Percentiles rank a stretch among this genome's conserved stretches.
Evolutionary conservation across 2,329 filamentous ascomycete genomes (phyloP).

Genomic region (Phyllosticta citrichinensis): DNA sequence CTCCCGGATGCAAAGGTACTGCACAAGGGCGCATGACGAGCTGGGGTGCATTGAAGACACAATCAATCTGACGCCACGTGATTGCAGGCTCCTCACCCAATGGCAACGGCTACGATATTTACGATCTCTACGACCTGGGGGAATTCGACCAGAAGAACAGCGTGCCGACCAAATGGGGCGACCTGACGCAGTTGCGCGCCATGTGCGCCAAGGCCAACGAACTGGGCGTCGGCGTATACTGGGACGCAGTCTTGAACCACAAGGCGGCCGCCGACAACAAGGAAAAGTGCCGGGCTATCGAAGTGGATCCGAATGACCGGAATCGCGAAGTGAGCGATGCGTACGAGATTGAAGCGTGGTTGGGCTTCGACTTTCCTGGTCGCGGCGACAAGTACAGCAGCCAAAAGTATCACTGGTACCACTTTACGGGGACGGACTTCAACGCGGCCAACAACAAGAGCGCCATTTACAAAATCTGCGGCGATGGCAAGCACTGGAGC

Average conservation of each 20-base stretch:
- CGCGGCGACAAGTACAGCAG: conserved; percentile 49
- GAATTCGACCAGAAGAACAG: conserved; percentile 63
- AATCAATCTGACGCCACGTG: not conserved
- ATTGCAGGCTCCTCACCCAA: conserved; percentile 41
- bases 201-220: conserved; percentile 43
- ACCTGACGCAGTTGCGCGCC: conserved; percentile 48
- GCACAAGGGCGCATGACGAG: not conserved
- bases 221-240: conserved; percentile 49
- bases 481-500: conserved; percentile 55
- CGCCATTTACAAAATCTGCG: conserved; percentile 56
- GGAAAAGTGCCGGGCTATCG: conserved; percentile 52
- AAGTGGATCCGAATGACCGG: conserved; percentile 52
- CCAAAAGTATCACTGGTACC: conserved; percentile 55
- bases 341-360: conserved; percentile 57
- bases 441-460: conserved; percentile 47
- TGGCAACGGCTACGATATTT: conserved; percentile 53
- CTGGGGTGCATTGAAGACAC: too few species aligned
- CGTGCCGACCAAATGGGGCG: conserved; percentile 58
- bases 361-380: conserved; percentile 55
- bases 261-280: conserved; percentile 58
- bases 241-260: conserved; percentile 64
- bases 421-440: conserved; percentile 61
- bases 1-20: conserved; percentile 60
- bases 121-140: conserved; percentile 58
- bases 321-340: conserved; percentile 44